Percentiles rank a stretch among this genome's conserved stretches.
Conservation (phyloP, 768 basidiomycete species). For the Termitomyces sp. region DNA sequence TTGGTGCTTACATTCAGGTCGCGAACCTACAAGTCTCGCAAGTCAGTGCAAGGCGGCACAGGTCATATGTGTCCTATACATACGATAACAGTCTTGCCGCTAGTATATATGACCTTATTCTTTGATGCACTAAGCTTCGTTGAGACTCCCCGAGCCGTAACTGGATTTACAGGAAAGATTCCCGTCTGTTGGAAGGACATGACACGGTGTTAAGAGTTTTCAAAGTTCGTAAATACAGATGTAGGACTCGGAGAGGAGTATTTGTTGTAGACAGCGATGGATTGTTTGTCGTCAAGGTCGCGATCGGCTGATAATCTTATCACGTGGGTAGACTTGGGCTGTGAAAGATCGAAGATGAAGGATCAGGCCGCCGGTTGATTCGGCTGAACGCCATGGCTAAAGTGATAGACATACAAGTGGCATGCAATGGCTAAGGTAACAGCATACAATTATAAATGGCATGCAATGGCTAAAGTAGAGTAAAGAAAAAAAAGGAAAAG, state of each 20-base stretch:
- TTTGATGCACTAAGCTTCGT: constrained; percentile 71
- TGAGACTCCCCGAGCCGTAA: constrained; percentile 57
- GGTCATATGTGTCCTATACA: constrained; percentile 23
- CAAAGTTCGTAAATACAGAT: background rate
- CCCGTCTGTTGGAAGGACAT: constrained; percentile 47
- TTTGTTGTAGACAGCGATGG: background rate
- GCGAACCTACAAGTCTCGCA: constrained; percentile 50
- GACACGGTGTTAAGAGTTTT: background rate
- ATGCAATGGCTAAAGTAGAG: too few relatives aligned
- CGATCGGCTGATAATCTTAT: background rate
- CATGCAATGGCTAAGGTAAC: too few relatives aligned
- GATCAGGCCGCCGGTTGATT: too few relatives aligned
- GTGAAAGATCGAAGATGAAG: too few relatives aligned
- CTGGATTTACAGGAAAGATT: constrained; percentile 65
- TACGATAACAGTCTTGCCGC: constrained; percentile 82
- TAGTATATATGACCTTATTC: constrained; percentile 82
- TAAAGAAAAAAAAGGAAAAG: too few relatives aligned
- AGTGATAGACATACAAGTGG: too few relatives aligned
- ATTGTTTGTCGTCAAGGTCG: too few relatives aligned
- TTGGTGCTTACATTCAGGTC: constrained; percentile 62
- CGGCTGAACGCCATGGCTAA: too few relatives aligned
- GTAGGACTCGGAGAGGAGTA: background rate
- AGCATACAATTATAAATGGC: too few relatives aligned
- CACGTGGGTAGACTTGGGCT: background rate
- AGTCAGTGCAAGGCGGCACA: background rate